Base-by-base conservation (phyloP, 1,139 yeast species). In the Nakaseomyces nivariensis region DNA sequence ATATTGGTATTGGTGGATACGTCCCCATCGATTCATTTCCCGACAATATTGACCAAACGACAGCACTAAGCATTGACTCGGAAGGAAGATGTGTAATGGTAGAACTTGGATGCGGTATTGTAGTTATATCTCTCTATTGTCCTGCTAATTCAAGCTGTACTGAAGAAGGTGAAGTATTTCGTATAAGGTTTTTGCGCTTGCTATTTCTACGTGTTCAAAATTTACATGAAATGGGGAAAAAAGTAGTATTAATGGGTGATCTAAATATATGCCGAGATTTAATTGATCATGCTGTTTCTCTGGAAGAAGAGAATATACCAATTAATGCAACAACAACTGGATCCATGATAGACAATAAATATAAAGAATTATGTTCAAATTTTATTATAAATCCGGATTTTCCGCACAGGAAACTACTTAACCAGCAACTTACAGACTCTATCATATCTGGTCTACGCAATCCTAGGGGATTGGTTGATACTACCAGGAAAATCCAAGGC, bases 81-180 rank as follows among this genome's bases (percentile, higher is more conserved):
- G 94, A 92, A 61, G 98, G 97, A 0, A 71, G 98, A 47, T 78
- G 87, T 52, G 75, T 88, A 4, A 75, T 86, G 8, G 68, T 90
- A 1, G 97, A 92, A 61, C 62, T 90, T 31, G 83, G 81, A 0
- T 72, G 67, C 52, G 75, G 78, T 54, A 67, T 81, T 2, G 85
- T 85, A 1, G 66, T 92, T 0, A 79, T 92, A 49, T 80, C 90
- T 0, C 75, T 88, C 1, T 92, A 92, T 62, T 90, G 97, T 61
- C 97, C 97, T 0, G 97, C 97, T 0, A 88, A 89, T 61, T 86
- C 97, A 0, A 70, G 71, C 67, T 72, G 70, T 0, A 77, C 88
- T 0, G 89, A 81, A 4, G 86, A 81, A 48, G 94, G 94, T 9
- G 85, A 82, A 51, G 66, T 65, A 22, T 84, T 72, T 58, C 69